These are phyloP conservation scores for Harringtonia lauricola DNA, from an alignment of 2,329 filamentous ascomycete species.

Conservation along the genomic window DNA sequence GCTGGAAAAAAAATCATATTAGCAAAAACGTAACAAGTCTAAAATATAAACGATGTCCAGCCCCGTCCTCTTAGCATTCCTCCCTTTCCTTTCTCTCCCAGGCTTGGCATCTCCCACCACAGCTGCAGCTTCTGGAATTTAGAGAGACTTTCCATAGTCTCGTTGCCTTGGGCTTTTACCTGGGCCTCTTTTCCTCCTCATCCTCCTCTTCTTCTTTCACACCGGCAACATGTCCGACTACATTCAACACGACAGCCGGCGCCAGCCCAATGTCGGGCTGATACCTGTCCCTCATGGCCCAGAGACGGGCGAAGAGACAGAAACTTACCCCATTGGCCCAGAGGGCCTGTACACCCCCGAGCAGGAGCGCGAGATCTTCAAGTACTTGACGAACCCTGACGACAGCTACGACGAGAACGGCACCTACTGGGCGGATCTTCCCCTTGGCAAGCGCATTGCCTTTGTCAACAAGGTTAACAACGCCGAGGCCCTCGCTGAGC, in stretches of 20 bases:
- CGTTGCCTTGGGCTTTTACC: background rate
- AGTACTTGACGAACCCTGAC: slow-evolving; percentile 72
- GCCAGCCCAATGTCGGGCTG: slow-evolving; percentile 34
- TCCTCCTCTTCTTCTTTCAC: background rate
- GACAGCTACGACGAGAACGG: slow-evolving; percentile 78
- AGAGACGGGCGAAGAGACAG: slow-evolving; percentile 35
- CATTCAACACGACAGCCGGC: slow-evolving; percentile 26
- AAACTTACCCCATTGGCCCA: slow-evolving; percentile 29
- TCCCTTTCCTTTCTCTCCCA: background rate
- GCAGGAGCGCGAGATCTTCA: slow-evolving; percentile 53
- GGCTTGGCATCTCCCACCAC: background rate
- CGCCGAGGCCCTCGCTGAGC: slow-evolving; percentile 58
- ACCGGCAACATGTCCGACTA: slow-evolving; percentile 21
- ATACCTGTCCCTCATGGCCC: slow-evolving; percentile 45
- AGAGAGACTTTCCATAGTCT: no score
- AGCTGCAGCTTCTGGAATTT: background rate
- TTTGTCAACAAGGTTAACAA: slow-evolving; percentile 70
- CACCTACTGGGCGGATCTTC: slow-evolving; percentile 87
- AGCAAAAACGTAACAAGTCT: background rate
- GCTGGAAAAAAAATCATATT: background rate
- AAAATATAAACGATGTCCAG: slow-evolving; percentile 5
- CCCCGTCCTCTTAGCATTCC: background rate
- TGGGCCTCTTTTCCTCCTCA: background rate
- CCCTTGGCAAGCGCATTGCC: slow-evolving; percentile 52
- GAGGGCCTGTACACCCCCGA: slow-evolving; percentile 29